Percentiles rank a stretch among this genome's conserved stretches.
phyloP scores from a whole-genome alignment of 2,329 filamentous ascomycete genomes.

The Aspergillus bombycis region DNA sequence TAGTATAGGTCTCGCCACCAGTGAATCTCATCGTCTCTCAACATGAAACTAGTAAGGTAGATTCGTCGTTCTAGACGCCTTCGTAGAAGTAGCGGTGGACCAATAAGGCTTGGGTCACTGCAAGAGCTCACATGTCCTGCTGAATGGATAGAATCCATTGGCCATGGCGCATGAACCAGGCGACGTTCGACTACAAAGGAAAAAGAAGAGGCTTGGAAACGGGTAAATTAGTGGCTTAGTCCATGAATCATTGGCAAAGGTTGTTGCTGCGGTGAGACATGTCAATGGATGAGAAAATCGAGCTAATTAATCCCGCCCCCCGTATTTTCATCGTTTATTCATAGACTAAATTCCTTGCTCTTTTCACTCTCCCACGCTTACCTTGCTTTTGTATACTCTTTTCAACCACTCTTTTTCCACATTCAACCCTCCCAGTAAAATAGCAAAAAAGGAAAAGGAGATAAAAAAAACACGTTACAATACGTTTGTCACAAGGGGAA shows the following conservation, averaged over 20 bases:
- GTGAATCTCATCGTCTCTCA: neutral
- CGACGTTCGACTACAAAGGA: neutral
- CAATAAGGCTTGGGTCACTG: neutral
- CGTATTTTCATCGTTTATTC: neutral
- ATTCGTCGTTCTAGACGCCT: neutral
- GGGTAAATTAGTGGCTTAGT: too few relatives aligned
- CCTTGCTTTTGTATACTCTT: neutral
- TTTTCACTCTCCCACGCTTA: neutral
- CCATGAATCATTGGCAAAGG: neutral
- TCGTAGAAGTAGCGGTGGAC: neutral
- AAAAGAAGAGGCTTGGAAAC: too few relatives aligned
- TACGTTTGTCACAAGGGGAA: neutral
- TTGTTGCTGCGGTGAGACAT: neutral
- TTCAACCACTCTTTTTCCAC: neutral
- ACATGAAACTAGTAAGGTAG: neutral
- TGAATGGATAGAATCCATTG: neutral
- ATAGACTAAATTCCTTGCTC: neutral
- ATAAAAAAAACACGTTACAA: neutral
- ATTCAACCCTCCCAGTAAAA: neutral
- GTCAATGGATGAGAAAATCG: neutral
- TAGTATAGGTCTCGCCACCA: neutral
- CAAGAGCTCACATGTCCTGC: neutral
- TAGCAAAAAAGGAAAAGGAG: neutral
- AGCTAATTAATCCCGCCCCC: constrained; percentile 5
- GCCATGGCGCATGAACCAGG: neutral